Conservation (phyloP, 768 basidiomycete genomes). For the Russula earlei region DNA sequence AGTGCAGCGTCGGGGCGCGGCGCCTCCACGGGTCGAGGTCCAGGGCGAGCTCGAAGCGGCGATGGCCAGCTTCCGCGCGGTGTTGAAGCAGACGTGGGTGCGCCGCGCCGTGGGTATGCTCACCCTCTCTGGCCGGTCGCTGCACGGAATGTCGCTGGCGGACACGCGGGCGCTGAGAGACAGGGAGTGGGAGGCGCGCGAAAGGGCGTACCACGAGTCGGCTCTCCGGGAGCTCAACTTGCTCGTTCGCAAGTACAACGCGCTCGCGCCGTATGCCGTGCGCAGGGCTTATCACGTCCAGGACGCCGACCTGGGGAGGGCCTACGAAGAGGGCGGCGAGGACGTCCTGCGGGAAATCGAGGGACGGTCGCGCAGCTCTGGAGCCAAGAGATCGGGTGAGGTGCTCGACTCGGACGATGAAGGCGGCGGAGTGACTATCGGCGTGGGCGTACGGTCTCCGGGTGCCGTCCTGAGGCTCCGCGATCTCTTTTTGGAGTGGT, state of each 20-base stretch:
- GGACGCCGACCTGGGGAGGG: conserved; percentile 45
- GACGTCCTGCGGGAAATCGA: conserved; percentile 39
- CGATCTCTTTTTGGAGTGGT: conserved; percentile 3
- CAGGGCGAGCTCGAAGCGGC: conserved; percentile 66
- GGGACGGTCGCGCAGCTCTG: conserved; percentile 20
- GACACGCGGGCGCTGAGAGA: conserved; percentile 46
- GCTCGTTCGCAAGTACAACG: conserved; percentile 72
- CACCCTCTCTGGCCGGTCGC: conserved; percentile 34
- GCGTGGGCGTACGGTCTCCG: neutral
- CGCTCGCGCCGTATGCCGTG: conserved; percentile 69
- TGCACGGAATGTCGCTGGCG: conserved; percentile 28
- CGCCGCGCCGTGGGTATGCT: conserved; percentile 62
- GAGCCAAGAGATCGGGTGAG: neutral
- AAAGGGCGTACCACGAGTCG: conserved; percentile 56
- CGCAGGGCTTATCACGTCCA: conserved; percentile 51
- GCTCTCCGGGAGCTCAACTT: conserved; percentile 66
- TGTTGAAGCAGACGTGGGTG: conserved; percentile 62
- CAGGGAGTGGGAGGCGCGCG: conserved; percentile 58
- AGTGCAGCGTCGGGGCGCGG: conserved; percentile 70
- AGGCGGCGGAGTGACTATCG: neutral
- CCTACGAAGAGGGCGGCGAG: conserved; percentile 42
- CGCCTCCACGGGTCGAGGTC: conserved; percentile 80
- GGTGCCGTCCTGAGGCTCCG: neutral
- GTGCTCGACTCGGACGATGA: neutral
- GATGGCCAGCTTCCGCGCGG: conserved; percentile 49